Percentiles rank a stretch among this genome's conserved stretches.
Evolutionary conservation across 148 eudicot genomes (phyloP).

Genomic region (Suaeda aralocaspica): DNA sequence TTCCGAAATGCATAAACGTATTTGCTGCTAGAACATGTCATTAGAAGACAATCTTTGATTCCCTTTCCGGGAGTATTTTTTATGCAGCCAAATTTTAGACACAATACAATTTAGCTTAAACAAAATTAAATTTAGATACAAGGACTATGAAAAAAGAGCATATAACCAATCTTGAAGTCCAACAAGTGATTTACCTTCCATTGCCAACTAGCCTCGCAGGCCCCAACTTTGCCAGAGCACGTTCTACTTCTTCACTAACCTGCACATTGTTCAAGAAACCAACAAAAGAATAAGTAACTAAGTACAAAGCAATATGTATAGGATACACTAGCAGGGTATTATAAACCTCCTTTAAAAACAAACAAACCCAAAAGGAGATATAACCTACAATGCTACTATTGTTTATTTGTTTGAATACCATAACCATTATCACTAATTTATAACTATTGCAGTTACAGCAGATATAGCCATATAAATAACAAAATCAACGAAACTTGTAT

Average conservation of each 20-base stretch:
- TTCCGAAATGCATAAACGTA: neutral
- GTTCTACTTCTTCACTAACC: constrained; percentile 99
- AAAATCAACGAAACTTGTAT: no score
- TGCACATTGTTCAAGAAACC: constrained; percentile 27
- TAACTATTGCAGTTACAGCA: no score
- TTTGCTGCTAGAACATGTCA: neutral
- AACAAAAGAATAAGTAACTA: constrained; percentile 2
- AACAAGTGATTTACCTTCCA: constrained; percentile 47
- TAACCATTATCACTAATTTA: no score
- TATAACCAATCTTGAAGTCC: neutral
- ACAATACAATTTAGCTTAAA: neutral
- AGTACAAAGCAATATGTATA: neutral
- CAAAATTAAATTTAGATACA: neutral
- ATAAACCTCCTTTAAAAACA: neutral
- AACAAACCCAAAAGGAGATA: neutral
- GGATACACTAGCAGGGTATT: neutral
- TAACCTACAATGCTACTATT: neutral
- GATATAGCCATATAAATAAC: no score
- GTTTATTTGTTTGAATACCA: no score
- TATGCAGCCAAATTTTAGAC: neutral
- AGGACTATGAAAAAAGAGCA: neutral
- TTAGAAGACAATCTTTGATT: neutral
- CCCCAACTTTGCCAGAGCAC: constrained; percentile 83
- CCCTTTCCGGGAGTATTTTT: neutral
- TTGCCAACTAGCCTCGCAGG: constrained; percentile 60